These are phyloP conservation scores for Arctostaphylos glauca DNA, from an alignment of 148 eudicot genomes.

Conservation along the genomic window DNA sequence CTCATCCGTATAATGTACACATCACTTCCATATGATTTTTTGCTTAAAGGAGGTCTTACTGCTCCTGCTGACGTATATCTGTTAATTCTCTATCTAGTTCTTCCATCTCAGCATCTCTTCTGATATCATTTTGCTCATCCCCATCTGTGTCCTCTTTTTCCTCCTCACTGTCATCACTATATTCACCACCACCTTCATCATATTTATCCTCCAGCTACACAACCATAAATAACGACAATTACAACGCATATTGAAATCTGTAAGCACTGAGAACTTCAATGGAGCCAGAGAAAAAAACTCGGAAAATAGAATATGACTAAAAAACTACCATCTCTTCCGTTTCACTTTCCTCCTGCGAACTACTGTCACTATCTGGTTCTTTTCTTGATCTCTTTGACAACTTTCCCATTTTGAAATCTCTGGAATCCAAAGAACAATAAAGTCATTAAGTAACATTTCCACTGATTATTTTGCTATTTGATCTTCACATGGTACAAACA, in stretches of 20 bases:
- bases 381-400: slow-evolving; percentile 33
- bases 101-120: slow-evolving; percentile 61
- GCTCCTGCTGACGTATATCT: slow-evolving; percentile 57
- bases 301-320: slow-evolving; percentile 6
- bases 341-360: slow-evolving; percentile 36
- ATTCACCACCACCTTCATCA: slow-evolving; percentile 24
- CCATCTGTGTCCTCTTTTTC: slow-evolving; percentile 24
- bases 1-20: not conserved
- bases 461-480: not conserved
- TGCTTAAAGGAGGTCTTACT: slow-evolving; percentile 49
- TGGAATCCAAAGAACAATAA: not conserved
- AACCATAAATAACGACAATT: not conserved
- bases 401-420: slow-evolving; percentile 24
- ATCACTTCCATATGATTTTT: not conserved
- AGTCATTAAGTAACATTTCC: not conserved
- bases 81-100: slow-evolving; percentile 75
- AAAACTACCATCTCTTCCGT: slow-evolving; percentile 29
- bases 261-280: not conserved
- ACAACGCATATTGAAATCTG: not conserved
- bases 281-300: not conserved
- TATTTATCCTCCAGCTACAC: slow-evolving; percentile 31
- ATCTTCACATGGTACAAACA: not conserved
- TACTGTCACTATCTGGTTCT: slow-evolving; percentile 33
- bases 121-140: slow-evolving; percentile 12
- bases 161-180: slow-evolving; percentile 20